phyloP scores from a whole-genome alignment of 1,284 basidiomycete species.

The Pisolithus thermaeus region DNA sequence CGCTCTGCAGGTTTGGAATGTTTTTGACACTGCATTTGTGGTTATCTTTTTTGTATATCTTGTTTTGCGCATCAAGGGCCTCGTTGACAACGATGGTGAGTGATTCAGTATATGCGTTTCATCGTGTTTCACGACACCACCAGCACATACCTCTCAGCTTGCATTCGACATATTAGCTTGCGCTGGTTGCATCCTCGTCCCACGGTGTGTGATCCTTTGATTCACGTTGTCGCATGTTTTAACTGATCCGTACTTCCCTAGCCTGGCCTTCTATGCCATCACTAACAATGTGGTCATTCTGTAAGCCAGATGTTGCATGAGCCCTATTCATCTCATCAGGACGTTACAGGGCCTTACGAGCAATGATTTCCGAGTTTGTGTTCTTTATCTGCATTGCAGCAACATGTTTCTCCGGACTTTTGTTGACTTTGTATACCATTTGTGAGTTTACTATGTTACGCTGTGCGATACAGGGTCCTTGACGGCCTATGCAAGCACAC shows the following conservation, averaged over 20 bases:
- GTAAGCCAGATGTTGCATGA: conserved; percentile 33
- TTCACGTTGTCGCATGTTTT: not conserved
- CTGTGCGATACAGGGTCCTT: conserved; percentile 7
- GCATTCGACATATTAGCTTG: conserved; percentile 82
- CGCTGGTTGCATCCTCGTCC: conserved; percentile 84
- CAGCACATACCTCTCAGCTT: conserved; percentile 55
- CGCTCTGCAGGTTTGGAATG: conserved; percentile 71
- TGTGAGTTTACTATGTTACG: conserved; percentile 33
- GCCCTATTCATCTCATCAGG: conserved; percentile 5
- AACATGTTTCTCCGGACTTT: conserved; percentile 82
- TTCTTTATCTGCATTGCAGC: conserved; percentile 81
- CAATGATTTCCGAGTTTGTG: conserved; percentile 74
- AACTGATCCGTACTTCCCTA: conserved; percentile 17
- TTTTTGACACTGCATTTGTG: conserved; percentile 78
- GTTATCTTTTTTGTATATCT: conserved; percentile 69
- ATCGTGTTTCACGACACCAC: conserved; percentile 9
- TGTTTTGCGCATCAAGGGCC: conserved; percentile 58
- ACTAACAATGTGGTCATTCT: conserved; percentile 80
- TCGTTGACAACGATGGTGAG: conserved; percentile 52
- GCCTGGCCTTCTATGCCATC: conserved; percentile 81
- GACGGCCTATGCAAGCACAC: conserved; percentile 30
- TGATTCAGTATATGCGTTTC: conserved; percentile 2
- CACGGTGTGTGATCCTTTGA: conserved; percentile 42
- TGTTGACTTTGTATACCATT: conserved; percentile 80
- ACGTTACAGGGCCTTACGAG: conserved; percentile 55